Conservation (phyloP, 176 grass and related monocot genomes). For the Bolboschoenus planiculmis region DNA sequence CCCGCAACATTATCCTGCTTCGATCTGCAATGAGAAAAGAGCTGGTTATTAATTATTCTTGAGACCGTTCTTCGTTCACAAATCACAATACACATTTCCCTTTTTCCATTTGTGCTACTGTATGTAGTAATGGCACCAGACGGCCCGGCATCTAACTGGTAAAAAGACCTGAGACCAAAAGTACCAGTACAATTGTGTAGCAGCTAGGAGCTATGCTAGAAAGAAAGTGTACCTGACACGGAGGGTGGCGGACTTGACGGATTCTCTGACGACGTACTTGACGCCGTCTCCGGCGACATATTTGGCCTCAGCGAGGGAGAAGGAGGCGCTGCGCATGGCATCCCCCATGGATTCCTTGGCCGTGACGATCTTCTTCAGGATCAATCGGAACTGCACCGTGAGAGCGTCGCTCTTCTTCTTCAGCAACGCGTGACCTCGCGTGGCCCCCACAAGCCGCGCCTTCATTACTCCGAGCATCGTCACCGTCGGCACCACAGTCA, state of each 20-base stretch:
- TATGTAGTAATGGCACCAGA: no score
- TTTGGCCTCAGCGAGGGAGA: conserved; percentile 72
- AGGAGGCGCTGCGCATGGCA: conserved; percentile 53
- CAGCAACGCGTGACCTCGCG: conserved; percentile 62
- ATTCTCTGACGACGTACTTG: conserved; percentile 50
- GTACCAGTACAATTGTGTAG: no score
- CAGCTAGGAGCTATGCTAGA: no score
- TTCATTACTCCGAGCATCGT: conserved; percentile 73
- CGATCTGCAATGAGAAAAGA: no score
- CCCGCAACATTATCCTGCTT: conserved; percentile 78
- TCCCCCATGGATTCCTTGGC: conserved; percentile 77
- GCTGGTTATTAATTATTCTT: no score
- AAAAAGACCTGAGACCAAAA: no score
- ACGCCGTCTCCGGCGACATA: conserved; percentile 48
- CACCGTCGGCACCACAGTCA: conserved; percentile 71
- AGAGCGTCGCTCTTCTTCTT: conserved; percentile 96
- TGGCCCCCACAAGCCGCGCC: conserved; percentile 52
- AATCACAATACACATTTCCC: no score
- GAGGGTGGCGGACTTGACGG: conserved; percentile 41
- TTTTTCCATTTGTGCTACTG: no score
- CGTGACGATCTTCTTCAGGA: conserved; percentile 57
- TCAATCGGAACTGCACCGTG: conserved; percentile 55
- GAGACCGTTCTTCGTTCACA: no score
- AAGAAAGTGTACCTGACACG: no score
- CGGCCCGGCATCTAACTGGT: no score